phyloP scores from a whole-genome alignment of 1,139 yeast genomes.

The Arxiozyma bovina region DNA sequence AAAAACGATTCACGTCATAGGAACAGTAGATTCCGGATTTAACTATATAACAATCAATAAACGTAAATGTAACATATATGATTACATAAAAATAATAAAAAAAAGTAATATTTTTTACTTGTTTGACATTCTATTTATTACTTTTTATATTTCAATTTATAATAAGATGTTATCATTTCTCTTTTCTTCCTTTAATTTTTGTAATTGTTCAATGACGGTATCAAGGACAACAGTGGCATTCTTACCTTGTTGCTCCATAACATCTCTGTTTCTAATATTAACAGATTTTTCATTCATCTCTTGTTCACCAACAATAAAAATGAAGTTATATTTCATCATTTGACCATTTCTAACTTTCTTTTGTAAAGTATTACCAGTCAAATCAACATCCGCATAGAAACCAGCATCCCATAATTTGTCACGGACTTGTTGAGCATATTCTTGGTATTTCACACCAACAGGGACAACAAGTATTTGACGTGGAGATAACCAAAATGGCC shows the following conservation, averaged over 20 bases:
- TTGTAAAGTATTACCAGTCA: constrained; percentile 88
- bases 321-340: constrained; percentile 82
- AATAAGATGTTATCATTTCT: constrained; percentile 51
- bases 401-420: constrained; percentile 56
- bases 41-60: not conserved
- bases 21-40: not conserved
- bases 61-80: not conserved
- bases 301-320: constrained; percentile 92
- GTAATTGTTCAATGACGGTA: constrained; percentile 59
- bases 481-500: constrained; percentile 99
- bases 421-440: constrained; percentile 75
- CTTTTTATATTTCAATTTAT: constrained; percentile 7
- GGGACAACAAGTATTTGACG: constrained; percentile 93
- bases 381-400: constrained; percentile 85
- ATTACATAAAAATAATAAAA: no score
- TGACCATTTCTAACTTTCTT: constrained; percentile 97
- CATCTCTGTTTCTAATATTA: constrained; percentile 89
- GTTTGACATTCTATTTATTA: not conserved
- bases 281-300: constrained; percentile 73
- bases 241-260: constrained; percentile 77
- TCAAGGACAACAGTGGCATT: constrained; percentile 70
- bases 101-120: not conserved
- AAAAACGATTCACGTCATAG: no score
- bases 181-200: constrained; percentile 54
- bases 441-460: constrained; percentile 85